Evolutionary conservation across 2,329 filamentous ascomycete genomes (phyloP).

Genomic region (Botrytis pseudocinerea): DNA sequence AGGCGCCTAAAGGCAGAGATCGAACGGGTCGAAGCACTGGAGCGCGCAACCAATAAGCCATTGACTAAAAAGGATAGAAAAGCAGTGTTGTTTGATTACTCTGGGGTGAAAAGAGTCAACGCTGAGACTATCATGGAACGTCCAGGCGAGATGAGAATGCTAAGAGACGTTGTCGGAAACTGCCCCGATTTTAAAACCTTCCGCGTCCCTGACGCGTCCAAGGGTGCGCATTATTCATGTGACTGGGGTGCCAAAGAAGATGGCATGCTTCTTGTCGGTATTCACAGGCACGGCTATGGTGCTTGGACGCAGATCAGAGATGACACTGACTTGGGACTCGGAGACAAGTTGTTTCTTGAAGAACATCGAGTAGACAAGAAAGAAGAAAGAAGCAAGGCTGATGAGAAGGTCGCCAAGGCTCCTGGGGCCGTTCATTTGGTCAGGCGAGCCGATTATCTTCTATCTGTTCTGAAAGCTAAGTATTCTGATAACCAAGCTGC

Average conservation of each 20-base stretch:
- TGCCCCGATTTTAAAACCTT: conserved; percentile 74
- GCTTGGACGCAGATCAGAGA: conserved; percentile 95
- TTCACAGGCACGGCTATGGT: conserved; percentile 90
- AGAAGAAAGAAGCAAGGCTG: conserved; percentile 78
- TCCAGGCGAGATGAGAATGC: conserved; percentile 81
- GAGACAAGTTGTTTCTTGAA: conserved; percentile 92
- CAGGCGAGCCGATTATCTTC: conserved; percentile 87
- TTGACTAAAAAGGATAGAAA: conserved; percentile 97
- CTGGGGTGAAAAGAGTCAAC: conserved; percentile 90
- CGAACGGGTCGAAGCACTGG: conserved; percentile 60
- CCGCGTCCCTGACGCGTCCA: conserved; percentile 86
- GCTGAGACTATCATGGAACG: conserved; percentile 93
- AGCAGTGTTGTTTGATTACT: conserved; percentile 92
- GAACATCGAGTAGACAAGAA: conserved; percentile 99
- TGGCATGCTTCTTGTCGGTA: conserved; percentile 94
- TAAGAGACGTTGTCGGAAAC: conserved; percentile 71
- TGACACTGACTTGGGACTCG: conserved; percentile 80
- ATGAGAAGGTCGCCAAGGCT: conserved; percentile 74
- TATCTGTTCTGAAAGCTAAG: conserved; percentile 88
- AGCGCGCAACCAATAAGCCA: conserved; percentile 72
- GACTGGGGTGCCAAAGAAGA: conserved; percentile 92
- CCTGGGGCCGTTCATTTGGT: conserved; percentile 97
- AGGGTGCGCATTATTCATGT: conserved; percentile 87
- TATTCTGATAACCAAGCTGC: conserved; percentile 75
- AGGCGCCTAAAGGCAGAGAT: conserved; percentile 75